phyloP scores from a whole-genome alignment of 495 filamentous ascomycete genomes.

The Thermothielavioides terrestris region DNA sequence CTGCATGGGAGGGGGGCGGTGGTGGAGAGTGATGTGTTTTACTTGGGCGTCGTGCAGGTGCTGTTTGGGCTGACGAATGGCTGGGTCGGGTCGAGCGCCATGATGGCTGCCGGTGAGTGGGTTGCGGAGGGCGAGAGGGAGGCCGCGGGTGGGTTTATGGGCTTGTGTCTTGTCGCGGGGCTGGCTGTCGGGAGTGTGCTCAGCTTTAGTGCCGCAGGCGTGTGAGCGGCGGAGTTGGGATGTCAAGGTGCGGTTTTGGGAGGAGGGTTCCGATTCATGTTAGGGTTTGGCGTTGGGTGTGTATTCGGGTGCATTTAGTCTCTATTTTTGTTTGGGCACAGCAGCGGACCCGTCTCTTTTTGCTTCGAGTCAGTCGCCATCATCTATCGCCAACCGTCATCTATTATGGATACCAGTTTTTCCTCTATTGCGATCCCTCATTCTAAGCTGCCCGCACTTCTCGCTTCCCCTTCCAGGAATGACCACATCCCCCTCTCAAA shows the following conservation, averaged over 20 bases:
- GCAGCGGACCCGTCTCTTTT: too few relatives aligned
- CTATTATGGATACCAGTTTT: too few relatives aligned
- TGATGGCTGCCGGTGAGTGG: conserved; percentile 81
- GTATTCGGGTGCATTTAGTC: too few relatives aligned
- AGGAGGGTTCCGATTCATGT: not conserved
- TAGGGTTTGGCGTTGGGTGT: not conserved
- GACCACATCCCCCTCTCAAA: conserved; percentile 7
- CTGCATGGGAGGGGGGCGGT: conserved; percentile 59
- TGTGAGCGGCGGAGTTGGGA: conserved; percentile 19
- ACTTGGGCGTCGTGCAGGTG: conserved; percentile 72
- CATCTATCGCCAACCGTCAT: too few relatives aligned
- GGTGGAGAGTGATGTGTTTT: conserved; percentile 76
- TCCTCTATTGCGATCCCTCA: not conserved
- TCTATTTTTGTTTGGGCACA: too few relatives aligned
- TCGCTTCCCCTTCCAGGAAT: not conserved
- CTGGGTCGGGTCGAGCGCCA: conserved; percentile 71
- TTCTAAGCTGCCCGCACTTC: not conserved
- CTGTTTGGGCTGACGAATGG: conserved; percentile 81
- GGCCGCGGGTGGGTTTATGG: conserved; percentile 92
- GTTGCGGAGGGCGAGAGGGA: conserved; percentile 74
- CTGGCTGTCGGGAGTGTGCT: conserved; percentile 76
- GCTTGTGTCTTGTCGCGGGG: conserved; percentile 73
- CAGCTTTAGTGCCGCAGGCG: conserved; percentile 65
- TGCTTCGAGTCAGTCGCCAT: too few relatives aligned
- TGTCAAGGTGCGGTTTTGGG: too few relatives aligned